Evolutionary conservation across 2,329 filamentous ascomycete species (phyloP), one percentile per base, ranked within the genome.

Genomic region (Cytospora leucostoma): DNA sequence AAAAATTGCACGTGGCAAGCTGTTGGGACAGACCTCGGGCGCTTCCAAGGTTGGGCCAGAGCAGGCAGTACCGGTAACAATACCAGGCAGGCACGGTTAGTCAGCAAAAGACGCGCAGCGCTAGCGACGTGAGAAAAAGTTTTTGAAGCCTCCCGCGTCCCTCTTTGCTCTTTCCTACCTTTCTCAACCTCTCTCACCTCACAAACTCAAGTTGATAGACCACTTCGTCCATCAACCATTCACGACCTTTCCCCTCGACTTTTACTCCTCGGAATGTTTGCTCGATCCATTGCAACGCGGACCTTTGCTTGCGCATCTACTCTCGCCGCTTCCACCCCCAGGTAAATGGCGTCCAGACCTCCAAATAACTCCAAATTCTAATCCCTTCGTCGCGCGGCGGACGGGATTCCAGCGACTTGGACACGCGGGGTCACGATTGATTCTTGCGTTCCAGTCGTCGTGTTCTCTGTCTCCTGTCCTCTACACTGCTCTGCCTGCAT

Each of bases 31-130:
- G n/a, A n/a, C n/a, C n/a, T n/a, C n/a, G n/a, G 4, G 27, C 2
- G 27, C 27, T 27, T 27, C 27, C 27, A 4, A 27, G 27, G 27
- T 27, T 27, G 4, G 27, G 27, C 27, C 27, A 27, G 27, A 27
- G 2, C 27, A 27, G 27, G 27, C 27, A 4, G 27, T 27, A 27
- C 27, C 27, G 27, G 27, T 27, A 27, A 27, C 27, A 27, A 27
- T 27, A 4, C 27, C 27, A 27, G 27, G 27, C 27, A 27, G 27
- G 27, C 27, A 27, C 2, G 2, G 27, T 47, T 47, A 47, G 44
- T 47, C 44, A 47, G 44, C 44, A 47, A 47, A 17, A 47, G 44
- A 47, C 44, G 44, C 44, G 44, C 44, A 47, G 44, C 44, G 44
- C 44, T 47, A 47, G 44, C 15, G 40, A 19, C n/a, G n/a, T 19